Base-by-base conservation (phyloP, 2,329 filamentous ascomycete species). In the Colletotrichum sidae region DNA sequence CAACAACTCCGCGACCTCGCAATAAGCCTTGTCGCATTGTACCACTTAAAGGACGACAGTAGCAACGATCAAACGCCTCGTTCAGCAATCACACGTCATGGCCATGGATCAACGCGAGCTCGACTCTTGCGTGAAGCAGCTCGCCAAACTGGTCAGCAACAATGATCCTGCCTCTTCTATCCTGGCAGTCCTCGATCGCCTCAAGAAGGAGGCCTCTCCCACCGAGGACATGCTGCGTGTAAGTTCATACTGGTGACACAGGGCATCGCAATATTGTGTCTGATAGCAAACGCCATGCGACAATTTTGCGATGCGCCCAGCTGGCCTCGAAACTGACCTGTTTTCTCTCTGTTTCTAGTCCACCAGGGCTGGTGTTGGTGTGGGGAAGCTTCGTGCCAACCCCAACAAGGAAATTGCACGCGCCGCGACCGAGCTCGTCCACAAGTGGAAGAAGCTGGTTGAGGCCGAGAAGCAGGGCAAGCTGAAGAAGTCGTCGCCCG, bases 141-240 rank as follows among this genome's bases (percentile, higher is more conserved):
- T 98, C 74, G 88, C 86, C 72, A 97, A 97, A 81, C 92, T 93
- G 33, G 84, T 92, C 47, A 83, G 84, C 51, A 88, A 89, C 61
- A 92, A 92, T 74, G 92, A 97, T 73, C 88, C 94, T 5, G 75
- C 92, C 34, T 80, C 89, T 45, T 91, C 88, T 67, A 86, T 97
- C 55, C 82, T 96, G 60, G 84, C 86, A 56, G 84, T 98, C 67
- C 83, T 99, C 57, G 89, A 91, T 72, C 88, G 90, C 55, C 84
- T 98, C 44, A 92, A 95, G 80, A 90, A 90, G 73, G 92, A 92
- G 68, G 90, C 95, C 41, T 86, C 88, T 51, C 92, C 94, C 9
- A 96, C 92, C 3, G 96, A 99, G 80, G 93, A 97, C 71, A 87
- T 97, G 71, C 84, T 99, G 70, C 90, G 95, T 74, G 91, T 90